phyloP scores from a whole-genome alignment of 371 early-diverging fungal genomes.

The Mucor irregularis region DNA sequence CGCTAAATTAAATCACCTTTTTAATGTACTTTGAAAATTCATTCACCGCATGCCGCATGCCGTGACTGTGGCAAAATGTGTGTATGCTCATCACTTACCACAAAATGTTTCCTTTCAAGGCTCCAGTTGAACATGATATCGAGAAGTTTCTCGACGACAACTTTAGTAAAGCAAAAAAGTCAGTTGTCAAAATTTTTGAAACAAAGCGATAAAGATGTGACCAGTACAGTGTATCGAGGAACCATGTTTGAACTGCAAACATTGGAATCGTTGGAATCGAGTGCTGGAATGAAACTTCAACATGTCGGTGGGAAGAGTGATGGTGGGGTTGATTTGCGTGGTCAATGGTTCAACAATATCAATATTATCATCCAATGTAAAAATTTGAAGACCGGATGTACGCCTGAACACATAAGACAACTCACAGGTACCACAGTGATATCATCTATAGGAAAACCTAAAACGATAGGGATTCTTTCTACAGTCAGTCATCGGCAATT shows the following conservation, averaged over 20 bases:
- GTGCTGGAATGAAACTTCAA: constrained; percentile 35
- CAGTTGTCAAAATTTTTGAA: constrained; percentile 7
- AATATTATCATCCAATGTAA: constrained; percentile 38
- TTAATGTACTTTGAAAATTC: too few species aligned
- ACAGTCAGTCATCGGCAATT: constrained; percentile 22
- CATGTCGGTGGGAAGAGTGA: constrained; percentile 46
- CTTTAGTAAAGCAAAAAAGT: not conserved
- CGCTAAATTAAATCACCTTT: not conserved
- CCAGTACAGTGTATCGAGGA: constrained; percentile 29
- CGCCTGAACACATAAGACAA: constrained; percentile 43
- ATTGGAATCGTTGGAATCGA: constrained; percentile 17
- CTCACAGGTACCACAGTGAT: constrained; percentile 33
- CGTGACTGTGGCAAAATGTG: too few species aligned
- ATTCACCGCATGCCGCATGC: too few species aligned
- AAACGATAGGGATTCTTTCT: constrained; percentile 33
- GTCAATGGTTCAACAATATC: constrained; percentile 30
- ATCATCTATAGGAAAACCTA: not conserved
- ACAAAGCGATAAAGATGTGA: constrained; percentile 22
- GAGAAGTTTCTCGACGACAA: not conserved
- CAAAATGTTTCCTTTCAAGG: too few species aligned
- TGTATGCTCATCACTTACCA: too few species aligned
- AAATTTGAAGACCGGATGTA: constrained; percentile 39
- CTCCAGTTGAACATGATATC: too few species aligned
- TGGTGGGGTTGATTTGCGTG: constrained; percentile 44
- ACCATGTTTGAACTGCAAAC: constrained; percentile 48